Conservation (phyloP, 257 asterid species). For the Jaltomata sinuosa region DNA sequence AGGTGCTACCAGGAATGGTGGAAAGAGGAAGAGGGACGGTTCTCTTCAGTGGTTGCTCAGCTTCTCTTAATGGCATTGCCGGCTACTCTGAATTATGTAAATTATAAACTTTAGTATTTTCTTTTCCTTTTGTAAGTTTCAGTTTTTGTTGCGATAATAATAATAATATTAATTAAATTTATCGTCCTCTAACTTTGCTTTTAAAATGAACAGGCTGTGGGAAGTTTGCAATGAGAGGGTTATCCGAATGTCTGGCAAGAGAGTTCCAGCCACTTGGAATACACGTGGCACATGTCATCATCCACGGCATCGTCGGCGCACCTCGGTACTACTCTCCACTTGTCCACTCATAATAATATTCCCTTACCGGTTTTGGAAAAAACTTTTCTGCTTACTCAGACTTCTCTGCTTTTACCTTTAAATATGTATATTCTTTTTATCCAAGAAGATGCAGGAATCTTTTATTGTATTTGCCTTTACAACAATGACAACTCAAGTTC, state of each 20-base stretch:
- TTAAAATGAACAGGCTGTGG: conserved; percentile 49
- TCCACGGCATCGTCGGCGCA: conserved; percentile 53
- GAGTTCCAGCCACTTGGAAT: conserved; percentile 72
- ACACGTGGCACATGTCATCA: conserved; percentile 85
- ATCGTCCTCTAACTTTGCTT: not conserved
- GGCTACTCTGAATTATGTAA: conserved; percentile 75
- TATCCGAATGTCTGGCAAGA: conserved; percentile 69
- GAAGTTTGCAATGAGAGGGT: conserved; percentile 72
- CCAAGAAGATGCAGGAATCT: not conserved
- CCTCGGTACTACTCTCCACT: conserved; percentile 29
- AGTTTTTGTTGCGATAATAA: not conserved
- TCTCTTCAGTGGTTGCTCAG: conserved; percentile 77
- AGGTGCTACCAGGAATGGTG: conserved; percentile 87
- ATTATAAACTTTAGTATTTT: not conserved
- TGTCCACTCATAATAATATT: not conserved
- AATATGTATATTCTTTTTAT: not conserved
- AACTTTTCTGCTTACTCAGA: not conserved
- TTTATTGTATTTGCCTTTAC: not conserved
- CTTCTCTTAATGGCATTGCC: conserved; percentile 60
- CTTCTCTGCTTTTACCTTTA: not conserved
- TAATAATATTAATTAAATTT: not conserved
- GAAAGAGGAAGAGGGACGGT: conserved; percentile 76
- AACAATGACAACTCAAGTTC: not conserved
- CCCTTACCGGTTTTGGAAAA: not conserved
- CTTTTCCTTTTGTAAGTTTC: not conserved